A percentile compares a stretch with the other conserved stretches of the same genome.
phyloP scores from a whole-genome alignment of 2,329 filamentous ascomycete species.

The Colletotrichum sp. region DNA sequence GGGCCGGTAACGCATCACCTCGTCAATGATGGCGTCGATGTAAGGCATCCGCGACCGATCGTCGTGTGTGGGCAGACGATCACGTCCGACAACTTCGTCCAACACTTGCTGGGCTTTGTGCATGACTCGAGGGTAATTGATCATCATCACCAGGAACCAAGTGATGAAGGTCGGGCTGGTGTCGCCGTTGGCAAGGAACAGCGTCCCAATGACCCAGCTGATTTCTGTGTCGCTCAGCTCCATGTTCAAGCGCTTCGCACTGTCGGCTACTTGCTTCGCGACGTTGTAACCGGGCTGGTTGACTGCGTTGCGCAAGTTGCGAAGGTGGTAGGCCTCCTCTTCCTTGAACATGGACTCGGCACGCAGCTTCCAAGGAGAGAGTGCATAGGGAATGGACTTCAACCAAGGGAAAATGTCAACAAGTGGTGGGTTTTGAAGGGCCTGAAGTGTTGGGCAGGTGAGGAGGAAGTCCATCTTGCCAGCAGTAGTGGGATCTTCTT shows the following conservation, averaged over 20 bases:
- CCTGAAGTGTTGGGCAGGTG: neutral
- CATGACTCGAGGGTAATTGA: constrained; percentile 26
- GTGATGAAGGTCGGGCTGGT: neutral
- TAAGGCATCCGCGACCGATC: constrained; percentile 32
- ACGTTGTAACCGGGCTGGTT: neutral
- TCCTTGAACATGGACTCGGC: neutral
- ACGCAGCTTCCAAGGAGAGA: constrained; percentile 8
- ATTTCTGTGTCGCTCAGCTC: neutral
- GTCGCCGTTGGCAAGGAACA: neutral
- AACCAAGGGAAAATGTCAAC: neutral
- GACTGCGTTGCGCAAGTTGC: neutral
- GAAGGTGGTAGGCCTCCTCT: neutral
- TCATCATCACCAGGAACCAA: constrained; percentile 35
- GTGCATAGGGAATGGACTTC: neutral
- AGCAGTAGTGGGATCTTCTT: neutral
- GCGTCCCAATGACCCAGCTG: neutral
- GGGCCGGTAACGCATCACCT: constrained; percentile 34
- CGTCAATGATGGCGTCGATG: constrained; percentile 33
- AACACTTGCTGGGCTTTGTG: constrained; percentile 44
- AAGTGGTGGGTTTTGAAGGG: neutral
- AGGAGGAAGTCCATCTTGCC: neutral
- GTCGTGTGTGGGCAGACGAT: constrained; percentile 28
- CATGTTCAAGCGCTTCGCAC: neutral
- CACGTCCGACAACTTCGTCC: constrained; percentile 38
- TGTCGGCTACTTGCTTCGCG: neutral